A percentile compares a stretch with the other conserved stretches of the same genome.
phyloP scores from a whole-genome alignment of 345 rosid species.

The Acer saccharum region DNA sequence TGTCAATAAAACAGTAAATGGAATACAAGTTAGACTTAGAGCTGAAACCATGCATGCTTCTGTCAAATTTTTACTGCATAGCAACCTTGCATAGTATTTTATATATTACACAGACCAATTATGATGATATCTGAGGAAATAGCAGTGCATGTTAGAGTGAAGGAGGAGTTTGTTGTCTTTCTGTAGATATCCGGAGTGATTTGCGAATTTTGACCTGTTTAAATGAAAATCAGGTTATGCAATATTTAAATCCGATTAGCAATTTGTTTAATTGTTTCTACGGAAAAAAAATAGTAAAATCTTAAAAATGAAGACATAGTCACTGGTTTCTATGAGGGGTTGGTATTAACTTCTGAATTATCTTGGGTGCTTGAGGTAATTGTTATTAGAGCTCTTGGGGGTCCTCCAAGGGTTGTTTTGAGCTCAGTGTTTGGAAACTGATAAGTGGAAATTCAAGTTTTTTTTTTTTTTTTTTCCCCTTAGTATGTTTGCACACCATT shows the following conservation, averaged over 20 bases:
- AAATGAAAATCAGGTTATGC: neutral
- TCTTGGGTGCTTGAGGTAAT: conserved; percentile 2
- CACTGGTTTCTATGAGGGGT: conserved; percentile 1
- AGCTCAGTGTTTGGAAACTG: conserved; percentile 5
- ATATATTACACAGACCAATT: neutral
- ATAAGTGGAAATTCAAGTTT: neutral
- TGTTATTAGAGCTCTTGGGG: conserved; percentile 18
- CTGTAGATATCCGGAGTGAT: neutral
- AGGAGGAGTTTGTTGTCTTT: neutral
- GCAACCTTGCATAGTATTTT: neutral
- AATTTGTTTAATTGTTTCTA: too few species aligned
- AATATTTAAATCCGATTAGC: neutral
- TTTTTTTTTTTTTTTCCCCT: neutral
- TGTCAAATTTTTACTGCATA: neutral
- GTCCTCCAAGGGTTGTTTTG: neutral
- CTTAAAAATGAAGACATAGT: neutral
- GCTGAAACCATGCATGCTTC: neutral
- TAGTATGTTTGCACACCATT: neutral
- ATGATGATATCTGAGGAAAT: neutral
- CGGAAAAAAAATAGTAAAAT: too few species aligned
- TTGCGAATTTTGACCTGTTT: neutral
- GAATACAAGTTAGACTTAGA: neutral
- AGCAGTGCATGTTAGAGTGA: neutral
- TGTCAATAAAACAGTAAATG: neutral
- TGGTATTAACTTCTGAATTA: conserved; percentile 18